Percentiles rank a stretch among this genome's conserved stretches.
phyloP scores from a whole-genome alignment of 208 protist species.

The Crithidia mellificae region DNA sequence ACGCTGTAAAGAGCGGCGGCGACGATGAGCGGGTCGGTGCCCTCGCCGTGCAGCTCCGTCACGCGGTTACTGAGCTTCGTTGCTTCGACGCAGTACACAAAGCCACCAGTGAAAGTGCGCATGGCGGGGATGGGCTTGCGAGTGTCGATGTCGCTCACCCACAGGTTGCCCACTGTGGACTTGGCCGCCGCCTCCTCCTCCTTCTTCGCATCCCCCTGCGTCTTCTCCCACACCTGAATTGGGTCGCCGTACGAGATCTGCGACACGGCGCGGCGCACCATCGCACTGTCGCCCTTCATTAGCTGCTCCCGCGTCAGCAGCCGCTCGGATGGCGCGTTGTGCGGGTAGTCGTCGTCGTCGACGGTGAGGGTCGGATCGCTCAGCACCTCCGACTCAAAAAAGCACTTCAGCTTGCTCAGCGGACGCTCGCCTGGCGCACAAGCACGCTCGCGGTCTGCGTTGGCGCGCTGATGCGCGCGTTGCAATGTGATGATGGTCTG shows the following conservation, averaged over 20 bases:
- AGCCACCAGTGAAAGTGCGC: constrained; percentile 71
- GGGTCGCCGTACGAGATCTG: constrained; percentile 82
- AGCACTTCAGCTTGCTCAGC: constrained; percentile 62
- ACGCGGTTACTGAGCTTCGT: constrained; percentile 62
- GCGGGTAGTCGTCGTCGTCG: constrained; percentile 70
- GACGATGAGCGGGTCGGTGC: constrained; percentile 75
- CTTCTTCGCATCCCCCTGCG: constrained; percentile 2
- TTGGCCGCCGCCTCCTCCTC: constrained; percentile 17
- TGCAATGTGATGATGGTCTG: constrained; percentile 68
- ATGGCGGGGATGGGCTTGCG: constrained; percentile 76
- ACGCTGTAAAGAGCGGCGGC: constrained; percentile 66
- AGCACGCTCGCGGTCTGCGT: constrained; percentile 51
- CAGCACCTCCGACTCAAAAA: constrained; percentile 73
- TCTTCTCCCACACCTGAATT: constrained; percentile 77
- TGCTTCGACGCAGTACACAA: constrained; percentile 56
- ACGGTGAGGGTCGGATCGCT: constrained; percentile 59
- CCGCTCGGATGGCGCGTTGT: constrained; percentile 63
- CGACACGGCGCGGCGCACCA: constrained; percentile 53
- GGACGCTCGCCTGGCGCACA: constrained; percentile 31
- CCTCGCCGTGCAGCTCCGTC: constrained; percentile 65
- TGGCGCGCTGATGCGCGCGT: constrained; percentile 19
- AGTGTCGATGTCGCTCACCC: constrained; percentile 70
- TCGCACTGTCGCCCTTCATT: constrained; percentile 34
- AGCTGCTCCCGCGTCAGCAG: constrained; percentile 49
- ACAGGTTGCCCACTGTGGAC: constrained; percentile 52